phyloP scores from a whole-genome alignment of 2,329 filamentous ascomycete species.

The Aspergillus phoenicis region DNA sequence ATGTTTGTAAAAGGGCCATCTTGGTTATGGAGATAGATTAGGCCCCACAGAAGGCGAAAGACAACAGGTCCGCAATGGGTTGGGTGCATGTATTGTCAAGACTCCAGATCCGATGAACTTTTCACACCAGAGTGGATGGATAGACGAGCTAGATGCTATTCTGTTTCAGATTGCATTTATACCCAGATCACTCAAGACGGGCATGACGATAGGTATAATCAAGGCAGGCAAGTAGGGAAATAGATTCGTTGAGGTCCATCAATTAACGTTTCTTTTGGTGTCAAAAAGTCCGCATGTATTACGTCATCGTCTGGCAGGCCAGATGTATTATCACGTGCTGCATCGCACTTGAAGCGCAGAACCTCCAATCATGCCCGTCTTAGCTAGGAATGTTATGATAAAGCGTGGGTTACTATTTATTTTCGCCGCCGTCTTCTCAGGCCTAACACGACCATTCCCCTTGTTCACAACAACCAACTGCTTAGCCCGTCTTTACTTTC shows the following conservation, averaged over 20 bases:
- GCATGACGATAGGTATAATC: not conserved
- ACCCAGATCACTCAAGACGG: not conserved
- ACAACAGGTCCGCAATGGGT: not conserved
- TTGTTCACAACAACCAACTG: not conserved
- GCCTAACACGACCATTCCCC: not conserved
- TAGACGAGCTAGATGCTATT: not conserved
- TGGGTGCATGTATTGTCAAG: not conserved
- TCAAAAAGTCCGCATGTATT: conserved; percentile 11
- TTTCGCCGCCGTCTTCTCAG: not conserved
- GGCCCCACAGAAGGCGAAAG: conserved; percentile 18
- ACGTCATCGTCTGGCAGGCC: conserved; percentile 21
- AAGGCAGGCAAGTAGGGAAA: too few relatives aligned
- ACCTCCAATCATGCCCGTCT: not conserved
- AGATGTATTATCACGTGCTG: conserved; percentile 18
- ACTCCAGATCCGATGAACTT: not conserved
- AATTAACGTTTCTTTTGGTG: not conserved
- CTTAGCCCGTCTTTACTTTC: not conserved
- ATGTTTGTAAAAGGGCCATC: conserved; percentile 77
- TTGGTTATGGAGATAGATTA: conserved; percentile 11
- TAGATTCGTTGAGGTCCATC: not conserved
- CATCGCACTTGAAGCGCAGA: not conserved
- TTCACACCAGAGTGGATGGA: not conserved
- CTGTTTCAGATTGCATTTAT: not conserved
- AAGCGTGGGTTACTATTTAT: not conserved
- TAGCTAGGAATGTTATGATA: not conserved